Conservation (phyloP, 495 filamentous ascomycete genomes). For the Hypoxylon crocopeplum region DNA sequence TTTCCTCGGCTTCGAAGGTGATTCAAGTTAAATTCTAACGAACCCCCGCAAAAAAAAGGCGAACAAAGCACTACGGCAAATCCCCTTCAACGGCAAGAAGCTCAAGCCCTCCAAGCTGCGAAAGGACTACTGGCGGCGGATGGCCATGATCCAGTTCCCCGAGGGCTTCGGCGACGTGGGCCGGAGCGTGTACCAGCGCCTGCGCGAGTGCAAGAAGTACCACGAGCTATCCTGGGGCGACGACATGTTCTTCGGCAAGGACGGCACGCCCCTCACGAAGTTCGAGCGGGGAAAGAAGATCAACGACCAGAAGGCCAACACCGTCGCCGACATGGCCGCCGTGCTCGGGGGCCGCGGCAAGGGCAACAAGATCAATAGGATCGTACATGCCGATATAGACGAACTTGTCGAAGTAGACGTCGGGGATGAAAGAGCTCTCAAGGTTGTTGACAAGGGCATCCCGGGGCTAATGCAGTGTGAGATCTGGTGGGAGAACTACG, state of each 20-base stretch:
- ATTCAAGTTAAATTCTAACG: neutral
- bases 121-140: slow-evolving; percentile 89
- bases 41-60: neutral
- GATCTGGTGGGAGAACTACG: slow-evolving; percentile 72
- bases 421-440: slow-evolving; percentile 40
- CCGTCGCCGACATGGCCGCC: slow-evolving; percentile 83
- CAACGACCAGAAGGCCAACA: slow-evolving; percentile 90
- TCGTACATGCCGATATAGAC: slow-evolving; percentile 42
- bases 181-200: slow-evolving; percentile 74
- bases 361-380: slow-evolving; percentile 54
- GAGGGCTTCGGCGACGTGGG: slow-evolving; percentile 63
- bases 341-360: slow-evolving; percentile 65
- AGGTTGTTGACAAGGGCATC: slow-evolving; percentile 41
- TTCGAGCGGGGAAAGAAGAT: slow-evolving; percentile 66
- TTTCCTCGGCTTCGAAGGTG: neutral
- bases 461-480: slow-evolving; percentile 48
- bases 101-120: slow-evolving; percentile 77
- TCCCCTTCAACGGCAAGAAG: slow-evolving; percentile 91
- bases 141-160: slow-evolving; percentile 78
- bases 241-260: slow-evolving; percentile 59
- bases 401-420: slow-evolving; percentile 38
- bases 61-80: slow-evolving; percentile 65
- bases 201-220: slow-evolving; percentile 79
- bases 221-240: slow-evolving; percentile 70
- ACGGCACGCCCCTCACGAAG: slow-evolving; percentile 50